These are phyloP conservation scores for Melanopsichium pennsylvanicum DNA, from an alignment of 1,284 basidiomycete species.

Conservation along the genomic window DNA sequence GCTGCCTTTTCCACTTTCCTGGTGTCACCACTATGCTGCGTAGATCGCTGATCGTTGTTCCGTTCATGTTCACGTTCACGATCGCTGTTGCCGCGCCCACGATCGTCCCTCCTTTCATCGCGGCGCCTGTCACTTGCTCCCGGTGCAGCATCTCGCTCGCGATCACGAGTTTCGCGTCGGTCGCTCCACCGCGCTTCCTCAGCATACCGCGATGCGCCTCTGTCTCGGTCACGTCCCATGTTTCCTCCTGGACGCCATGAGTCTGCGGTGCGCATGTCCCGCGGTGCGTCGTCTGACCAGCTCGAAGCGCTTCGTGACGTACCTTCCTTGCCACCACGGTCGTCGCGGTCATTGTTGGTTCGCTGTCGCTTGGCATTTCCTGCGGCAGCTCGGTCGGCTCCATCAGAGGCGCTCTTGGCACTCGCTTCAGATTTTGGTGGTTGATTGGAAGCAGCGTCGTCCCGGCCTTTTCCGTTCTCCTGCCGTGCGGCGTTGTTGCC, in stretches of 20 bases:
- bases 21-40: conserved; percentile 1
- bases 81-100: conserved; percentile 5
- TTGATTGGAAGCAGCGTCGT: not conserved
- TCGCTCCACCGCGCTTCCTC: conserved; percentile 19
- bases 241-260: conserved; percentile 28
- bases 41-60: not conserved
- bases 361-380: conserved; percentile 23
- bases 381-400: no score
- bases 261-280: conserved; percentile 15
- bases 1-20: conserved; percentile 7
- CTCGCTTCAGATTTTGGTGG: no score
- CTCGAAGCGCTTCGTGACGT: no score
- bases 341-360: no score
- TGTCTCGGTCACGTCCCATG: conserved; percentile 2
- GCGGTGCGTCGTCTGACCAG: conserved; percentile 26
- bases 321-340: no score
- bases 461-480: not conserved
- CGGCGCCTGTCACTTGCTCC: conserved; percentile 15
- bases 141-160: conserved; percentile 12
- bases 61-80: conserved; percentile 15
- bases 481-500: conserved; percentile 1
- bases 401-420: no score
- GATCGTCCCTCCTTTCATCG: conserved; percentile 16
- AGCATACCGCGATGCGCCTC: not conserved
- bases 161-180: conserved; percentile 12